Conservation (phyloP, 2,329 filamentous ascomycete genomes). For the Microsporum canis region DNA sequence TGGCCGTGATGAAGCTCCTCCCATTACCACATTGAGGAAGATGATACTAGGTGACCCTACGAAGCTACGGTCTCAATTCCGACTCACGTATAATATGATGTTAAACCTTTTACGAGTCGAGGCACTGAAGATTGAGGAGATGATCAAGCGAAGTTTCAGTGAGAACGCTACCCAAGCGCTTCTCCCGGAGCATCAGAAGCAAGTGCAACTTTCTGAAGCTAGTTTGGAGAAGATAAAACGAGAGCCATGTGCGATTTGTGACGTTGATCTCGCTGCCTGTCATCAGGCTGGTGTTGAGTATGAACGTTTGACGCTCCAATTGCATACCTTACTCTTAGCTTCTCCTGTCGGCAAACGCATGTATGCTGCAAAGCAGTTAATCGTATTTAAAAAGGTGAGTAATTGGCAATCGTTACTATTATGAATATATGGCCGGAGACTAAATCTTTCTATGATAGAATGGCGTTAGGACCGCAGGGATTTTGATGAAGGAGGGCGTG, state of each 20-base stretch:
- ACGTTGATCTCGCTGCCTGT: constrained; percentile 65
- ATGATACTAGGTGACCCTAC: constrained; percentile 96
- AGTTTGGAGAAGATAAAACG: constrained; percentile 84
- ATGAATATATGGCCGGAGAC: not conserved
- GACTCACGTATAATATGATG: constrained; percentile 99
- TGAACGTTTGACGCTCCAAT: constrained; percentile 64
- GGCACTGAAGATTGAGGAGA: constrained; percentile 95
- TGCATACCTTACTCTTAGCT: constrained; percentile 64
- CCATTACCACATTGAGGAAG: constrained; percentile 66
- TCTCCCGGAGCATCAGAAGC: constrained; percentile 88
- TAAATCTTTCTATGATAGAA: constrained; percentile 40
- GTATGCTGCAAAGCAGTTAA: constrained; percentile 61
- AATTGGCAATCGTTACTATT: not conserved
- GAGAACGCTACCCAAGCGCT: constrained; percentile 94
- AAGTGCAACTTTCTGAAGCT: constrained; percentile 81
- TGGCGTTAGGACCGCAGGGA: constrained; percentile 68
- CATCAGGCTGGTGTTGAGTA: constrained; percentile 74
- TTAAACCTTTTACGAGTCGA: constrained; percentile 89
- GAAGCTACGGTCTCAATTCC: constrained; percentile 90
- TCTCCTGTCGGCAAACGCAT: constrained; percentile 74
- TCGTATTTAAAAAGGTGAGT: constrained; percentile 61
- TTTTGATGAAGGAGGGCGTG: constrained; percentile 66
- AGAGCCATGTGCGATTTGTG: constrained; percentile 70
- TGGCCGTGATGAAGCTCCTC: constrained; percentile 76
- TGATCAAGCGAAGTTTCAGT: constrained; percentile 99